Evolutionary conservation across 257 asterid species (phyloP), one percentile per base, ranked within the genome.

Genomic region (Paulownia fortunei): DNA sequence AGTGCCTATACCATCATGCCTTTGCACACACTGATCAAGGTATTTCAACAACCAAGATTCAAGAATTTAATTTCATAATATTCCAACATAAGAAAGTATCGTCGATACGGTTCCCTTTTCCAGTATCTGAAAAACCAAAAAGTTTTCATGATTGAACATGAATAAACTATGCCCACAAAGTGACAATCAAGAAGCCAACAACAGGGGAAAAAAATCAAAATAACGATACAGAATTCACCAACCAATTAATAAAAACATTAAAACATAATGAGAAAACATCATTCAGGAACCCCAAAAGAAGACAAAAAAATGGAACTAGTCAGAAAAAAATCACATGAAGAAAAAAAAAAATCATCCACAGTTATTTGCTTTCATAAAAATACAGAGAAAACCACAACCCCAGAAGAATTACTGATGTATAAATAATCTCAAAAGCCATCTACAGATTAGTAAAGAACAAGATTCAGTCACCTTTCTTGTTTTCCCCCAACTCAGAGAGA

Each of bases 261-360:
- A 4, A 47, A 62, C 42, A 64, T 5, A 32, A 37, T 9, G 60
- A n/a, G 37, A 36, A 26, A 64, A 36, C 32, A 51, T 41, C 49
- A 24, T 52, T 49, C 46, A 74, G 19, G 39, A 76, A 75, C 34
- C 73, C 75, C 32, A 39, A 49, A 77, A 54, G 34, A 67, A 55
- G 11, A 34, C 34, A 51, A 64, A 42, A 46, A 19, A 21, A 77
- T 51, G 21, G 39, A 36, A 42, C 2, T 24, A 23, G 51, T 18
- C 5, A 21, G 44, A 37, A 12, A 49, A 58, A 24, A 34, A 23
- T 64, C 42, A 62, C 73, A 62, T 34, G 37, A 67, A 61, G 4
- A 39, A 2, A 12, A 12, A 2, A 37, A 37, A 6, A 18, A 42
- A 5, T 24, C 26, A 69, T 7, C 7, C 44, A 46, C 6, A 47